phyloP scores from a whole-genome alignment of 2,329 filamentous ascomycete genomes.

The Rhynchosporium secalis region DNA sequence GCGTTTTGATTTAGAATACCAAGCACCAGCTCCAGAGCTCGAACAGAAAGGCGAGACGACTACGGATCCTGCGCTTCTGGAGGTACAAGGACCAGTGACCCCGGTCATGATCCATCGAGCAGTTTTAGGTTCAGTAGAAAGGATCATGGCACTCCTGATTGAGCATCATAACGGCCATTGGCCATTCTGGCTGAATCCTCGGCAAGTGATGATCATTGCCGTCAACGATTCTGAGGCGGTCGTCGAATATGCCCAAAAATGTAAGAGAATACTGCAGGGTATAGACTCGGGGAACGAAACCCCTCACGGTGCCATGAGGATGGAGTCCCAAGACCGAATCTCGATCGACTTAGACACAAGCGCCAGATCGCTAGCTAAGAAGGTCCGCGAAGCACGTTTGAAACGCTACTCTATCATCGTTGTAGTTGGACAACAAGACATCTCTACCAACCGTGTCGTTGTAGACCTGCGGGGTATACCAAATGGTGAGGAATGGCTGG shows the following conservation, averaged over 20 bases:
- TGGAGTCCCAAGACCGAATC: conserved; percentile 41
- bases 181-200: conserved; percentile 87
- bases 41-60: conserved; percentile 55
- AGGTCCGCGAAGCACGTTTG: conserved; percentile 68
- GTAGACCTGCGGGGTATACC: conserved; percentile 46
- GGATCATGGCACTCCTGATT: conserved; percentile 81
- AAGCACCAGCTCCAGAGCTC: conserved; percentile 64
- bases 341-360: conserved; percentile 70
- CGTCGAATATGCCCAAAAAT: conserved; percentile 33
- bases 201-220: conserved; percentile 72
- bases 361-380: conserved; percentile 62
- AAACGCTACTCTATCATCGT: conserved; percentile 74
- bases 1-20: conserved; percentile 75
- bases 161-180: conserved; percentile 79
- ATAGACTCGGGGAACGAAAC: background rate
- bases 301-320: conserved; percentile 34
- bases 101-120: conserved; percentile 86
- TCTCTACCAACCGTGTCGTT: conserved; percentile 57
- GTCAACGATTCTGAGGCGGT: conserved; percentile 58
- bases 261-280: conserved; percentile 22
- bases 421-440: conserved; percentile 67
- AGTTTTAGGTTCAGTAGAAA: conserved; percentile 79
- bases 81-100: conserved; percentile 57
- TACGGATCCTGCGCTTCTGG: conserved; percentile 49
- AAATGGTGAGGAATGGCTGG: conserved; percentile 20